Conservation (phyloP, 352 stramenopile genomes). For the Globisporangium echinulatum region DNA sequence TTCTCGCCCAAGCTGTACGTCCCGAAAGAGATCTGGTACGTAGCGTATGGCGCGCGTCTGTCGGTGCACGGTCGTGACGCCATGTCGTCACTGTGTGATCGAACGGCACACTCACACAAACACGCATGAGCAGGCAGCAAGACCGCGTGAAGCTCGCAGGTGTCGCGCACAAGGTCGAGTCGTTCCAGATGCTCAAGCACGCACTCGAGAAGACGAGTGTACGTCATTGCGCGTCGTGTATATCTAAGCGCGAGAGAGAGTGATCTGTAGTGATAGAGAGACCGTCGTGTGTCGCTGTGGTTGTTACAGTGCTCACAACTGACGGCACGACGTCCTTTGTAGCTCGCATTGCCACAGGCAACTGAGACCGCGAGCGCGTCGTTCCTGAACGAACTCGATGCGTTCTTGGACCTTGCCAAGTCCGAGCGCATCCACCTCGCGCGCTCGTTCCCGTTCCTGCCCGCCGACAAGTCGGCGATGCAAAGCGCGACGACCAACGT, state of each 20-base stretch:
- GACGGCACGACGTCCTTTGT: background rate
- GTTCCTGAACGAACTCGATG: slow-evolving; percentile 52
- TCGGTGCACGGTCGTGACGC: background rate
- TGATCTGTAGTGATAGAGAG: no score
- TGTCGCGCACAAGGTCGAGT: slow-evolving; percentile 50
- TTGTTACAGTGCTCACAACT: no score
- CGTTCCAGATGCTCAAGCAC: slow-evolving; percentile 64
- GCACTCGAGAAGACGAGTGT: slow-evolving; percentile 64
- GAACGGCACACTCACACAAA: background rate
- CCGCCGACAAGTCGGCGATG: slow-evolving; percentile 14
- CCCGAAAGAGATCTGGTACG: slow-evolving; percentile 71
- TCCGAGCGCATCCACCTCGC: slow-evolving; percentile 39
- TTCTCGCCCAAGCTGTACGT: slow-evolving; percentile 72
- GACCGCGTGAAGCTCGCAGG: slow-evolving; percentile 57
- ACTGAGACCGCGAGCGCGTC: slow-evolving; percentile 36
- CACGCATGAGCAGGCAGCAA: slow-evolving; percentile 32
- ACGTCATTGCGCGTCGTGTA: slow-evolving; percentile 2
- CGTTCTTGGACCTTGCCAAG: slow-evolving; percentile 40
- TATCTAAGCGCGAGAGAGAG: background rate
- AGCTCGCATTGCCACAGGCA: slow-evolving; percentile 26
- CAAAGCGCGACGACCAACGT: background rate
- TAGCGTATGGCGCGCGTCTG: background rate
- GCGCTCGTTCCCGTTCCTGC: slow-evolving; percentile 61
- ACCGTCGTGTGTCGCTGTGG: no score
- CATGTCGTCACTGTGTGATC: background rate